phyloP scores from a whole-genome alignment of 768 basidiomycete genomes.

The Phlebiopsis flavidoalba region DNA sequence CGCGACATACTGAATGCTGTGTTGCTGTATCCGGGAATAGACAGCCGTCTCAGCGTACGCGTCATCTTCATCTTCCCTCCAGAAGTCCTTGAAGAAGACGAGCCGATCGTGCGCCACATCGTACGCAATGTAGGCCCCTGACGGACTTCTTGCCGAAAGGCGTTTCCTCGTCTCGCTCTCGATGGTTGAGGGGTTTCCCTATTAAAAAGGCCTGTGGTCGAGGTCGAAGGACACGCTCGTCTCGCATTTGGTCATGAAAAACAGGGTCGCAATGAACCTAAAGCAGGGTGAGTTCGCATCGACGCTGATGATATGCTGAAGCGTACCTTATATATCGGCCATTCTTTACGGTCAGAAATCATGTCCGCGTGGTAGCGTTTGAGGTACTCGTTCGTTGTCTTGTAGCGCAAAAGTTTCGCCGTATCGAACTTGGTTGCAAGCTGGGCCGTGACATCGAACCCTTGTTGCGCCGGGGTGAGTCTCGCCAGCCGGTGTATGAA shows the following conservation, averaged over 20 bases:
- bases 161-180: background rate
- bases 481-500: background rate
- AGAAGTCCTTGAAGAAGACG: slow-evolving; percentile 12
- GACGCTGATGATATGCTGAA: no score
- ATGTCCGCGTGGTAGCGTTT: background rate
- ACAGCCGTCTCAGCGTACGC: slow-evolving; percentile 6
- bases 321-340: background rate
- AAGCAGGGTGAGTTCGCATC: background rate
- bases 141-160: slow-evolving; percentile 2
- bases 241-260: background rate
- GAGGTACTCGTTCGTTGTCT: background rate
- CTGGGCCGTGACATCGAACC: background rate
- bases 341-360: background rate
- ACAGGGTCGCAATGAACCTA: background rate
- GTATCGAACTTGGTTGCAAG: background rate
- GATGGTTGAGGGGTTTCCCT: background rate
- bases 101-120: background rate
- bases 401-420: background rate
- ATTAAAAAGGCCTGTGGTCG: slow-evolving; percentile 1
- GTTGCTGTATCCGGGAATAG: background rate
- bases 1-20: background rate
- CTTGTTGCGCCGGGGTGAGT: background rate
- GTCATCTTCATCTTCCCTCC: slow-evolving; percentile 1
- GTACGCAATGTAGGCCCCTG: slow-evolving; percentile 6
- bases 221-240: background rate